Base-by-base conservation (phyloP, 2,329 filamentous ascomycete genomes). In the Botrytis fragariae region DNA sequence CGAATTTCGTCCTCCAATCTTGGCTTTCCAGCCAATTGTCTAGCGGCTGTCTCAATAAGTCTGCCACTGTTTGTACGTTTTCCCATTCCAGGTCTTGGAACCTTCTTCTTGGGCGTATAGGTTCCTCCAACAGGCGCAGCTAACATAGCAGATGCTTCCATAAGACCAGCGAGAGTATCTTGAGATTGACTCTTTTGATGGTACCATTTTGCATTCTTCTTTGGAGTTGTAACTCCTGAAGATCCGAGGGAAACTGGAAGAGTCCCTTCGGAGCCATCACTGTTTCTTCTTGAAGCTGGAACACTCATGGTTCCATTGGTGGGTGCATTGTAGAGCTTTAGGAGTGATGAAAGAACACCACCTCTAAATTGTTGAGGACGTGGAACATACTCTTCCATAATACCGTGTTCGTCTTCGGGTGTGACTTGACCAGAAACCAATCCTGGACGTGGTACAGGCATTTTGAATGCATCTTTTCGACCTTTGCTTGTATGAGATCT, bases 291-390 rank as follows among this genome's bases (percentile, higher is more conserved):
- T 14, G 75, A 78, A 25, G 42, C 37, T 20, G 74, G 44, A 29
- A n/a, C 8, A 35, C 69, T 72, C 42, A 61, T 51, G 10, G 39
- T 44, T 74, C 77, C 77, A 73, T 78, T 77, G 77, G 77, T 80
- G 63, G 85, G 84, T 74, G 88, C 84, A 74, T 89, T 86, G 78
- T 93, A 91, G 16, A 94, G 85, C 81, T 91, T 93, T 68, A 96
- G 84, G 0, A 97, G 84, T 0, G 90, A 91, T 3, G 91, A 90
- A 1, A 97, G 84, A 64, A 95, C 88, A 44, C 93, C 92, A 44
- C 90, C 91, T 68, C 90, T 89, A 80, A 93, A 95, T 75, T 91
- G 87, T 35, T 85, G 83, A 7, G 92, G 92, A 60, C 86, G 85
- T 62, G 91, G 89, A 29, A 93, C 87, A 79, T 93, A 93, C 72